phyloP scores from a whole-genome alignment of 2,329 filamentous ascomycete species.

The Allantophomopsis lycopodina region DNA sequence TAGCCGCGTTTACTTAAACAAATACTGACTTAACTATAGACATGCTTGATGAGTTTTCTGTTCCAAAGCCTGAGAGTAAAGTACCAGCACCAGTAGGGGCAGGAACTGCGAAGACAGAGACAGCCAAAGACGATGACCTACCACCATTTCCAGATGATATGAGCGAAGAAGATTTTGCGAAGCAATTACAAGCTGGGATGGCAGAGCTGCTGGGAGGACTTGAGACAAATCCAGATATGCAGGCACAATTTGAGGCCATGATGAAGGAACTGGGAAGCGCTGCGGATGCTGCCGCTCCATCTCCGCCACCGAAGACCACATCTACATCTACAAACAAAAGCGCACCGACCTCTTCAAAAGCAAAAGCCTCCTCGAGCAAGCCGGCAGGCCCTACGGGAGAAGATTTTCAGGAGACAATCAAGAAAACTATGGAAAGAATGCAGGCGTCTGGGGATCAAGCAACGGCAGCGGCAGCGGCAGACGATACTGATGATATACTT shows the following conservation, averaged over 20 bases:
- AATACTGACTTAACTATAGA: conserved; percentile 36
- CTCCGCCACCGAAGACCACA: background rate
- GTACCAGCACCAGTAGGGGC: conserved; percentile 17
- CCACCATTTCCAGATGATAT: conserved; percentile 23
- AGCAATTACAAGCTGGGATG: conserved; percentile 84
- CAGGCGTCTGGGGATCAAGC: conserved; percentile 77
- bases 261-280: conserved; percentile 57
- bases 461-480: conserved; percentile 59
- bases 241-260: conserved; percentile 65
- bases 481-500: conserved; percentile 64
- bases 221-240: conserved; percentile 55
- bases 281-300: conserved; percentile 11
- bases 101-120: conserved; percentile 6
- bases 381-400: conserved; percentile 25
- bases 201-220: conserved; percentile 64
- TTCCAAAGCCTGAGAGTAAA: conserved; percentile 41
- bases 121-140: conserved; percentile 15
- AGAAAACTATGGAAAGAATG: conserved; percentile 92
- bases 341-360: conserved; percentile 7
- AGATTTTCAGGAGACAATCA: conserved; percentile 85
- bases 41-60: conserved; percentile 82
- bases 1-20: background rate
- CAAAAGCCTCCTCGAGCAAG: conserved; percentile 11
- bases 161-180: conserved; percentile 67
- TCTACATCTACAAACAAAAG: conserved; percentile 5